Conservation (phyloP, 805 yeast genomes). For the Kluyveromyces nonfermentans region DNA sequence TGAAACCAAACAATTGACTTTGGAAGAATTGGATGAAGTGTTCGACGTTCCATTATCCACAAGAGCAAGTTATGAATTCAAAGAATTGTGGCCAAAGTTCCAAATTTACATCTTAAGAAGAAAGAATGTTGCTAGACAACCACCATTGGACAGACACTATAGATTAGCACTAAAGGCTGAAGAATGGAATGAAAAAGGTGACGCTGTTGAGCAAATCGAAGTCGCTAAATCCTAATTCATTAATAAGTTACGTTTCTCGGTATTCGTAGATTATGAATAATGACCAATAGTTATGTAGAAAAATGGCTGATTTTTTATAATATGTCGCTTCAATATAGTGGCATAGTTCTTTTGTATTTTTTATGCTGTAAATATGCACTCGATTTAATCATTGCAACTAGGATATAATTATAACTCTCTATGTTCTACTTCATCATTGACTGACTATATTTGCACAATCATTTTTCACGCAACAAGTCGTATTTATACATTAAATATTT, state of each 20-base stretch:
- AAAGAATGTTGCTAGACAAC: constrained; percentile 37
- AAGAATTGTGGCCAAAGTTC: constrained; percentile 34
- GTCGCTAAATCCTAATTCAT: background rate
- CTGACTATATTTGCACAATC: too few relatives aligned
- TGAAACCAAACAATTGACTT: constrained; percentile 55
- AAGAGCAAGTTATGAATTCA: constrained; percentile 44
- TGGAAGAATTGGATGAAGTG: constrained; percentile 66
- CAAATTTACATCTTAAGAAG: constrained; percentile 39
- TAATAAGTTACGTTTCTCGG: background rate
- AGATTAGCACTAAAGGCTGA: constrained; percentile 51
- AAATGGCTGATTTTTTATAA: background rate
- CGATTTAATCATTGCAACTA: too few relatives aligned
- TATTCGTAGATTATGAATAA: background rate
- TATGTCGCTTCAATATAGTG: background rate
- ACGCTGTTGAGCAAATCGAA: constrained; percentile 43
- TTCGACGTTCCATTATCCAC: constrained; percentile 48
- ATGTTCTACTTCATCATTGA: too few relatives aligned
- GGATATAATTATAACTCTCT: background rate
- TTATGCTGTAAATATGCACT: too few relatives aligned
- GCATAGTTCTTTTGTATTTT: background rate
- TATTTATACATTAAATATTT: background rate
- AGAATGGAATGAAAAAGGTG: constrained; percentile 53
- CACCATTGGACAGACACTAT: constrained; percentile 49
- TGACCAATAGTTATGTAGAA: background rate
- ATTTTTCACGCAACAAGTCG: background rate